Evolutionary conservation across 2,329 filamentous ascomycete species (phyloP), one percentile per base, ranked within the genome.

Genomic region (Beauveria sp.): DNA sequence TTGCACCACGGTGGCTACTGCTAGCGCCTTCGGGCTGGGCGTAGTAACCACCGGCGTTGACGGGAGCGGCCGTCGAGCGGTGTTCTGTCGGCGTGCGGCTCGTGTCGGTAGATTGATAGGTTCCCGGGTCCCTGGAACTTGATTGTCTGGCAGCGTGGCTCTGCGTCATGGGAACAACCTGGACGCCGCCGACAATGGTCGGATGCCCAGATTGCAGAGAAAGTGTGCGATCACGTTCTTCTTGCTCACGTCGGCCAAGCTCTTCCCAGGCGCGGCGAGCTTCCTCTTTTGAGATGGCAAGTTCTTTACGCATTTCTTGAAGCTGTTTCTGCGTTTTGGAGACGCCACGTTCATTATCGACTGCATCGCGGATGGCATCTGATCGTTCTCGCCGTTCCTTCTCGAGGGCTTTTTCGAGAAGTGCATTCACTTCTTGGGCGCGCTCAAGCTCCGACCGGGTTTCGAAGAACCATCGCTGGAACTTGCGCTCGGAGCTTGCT

Each of bases 381-480:
- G 84, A 81, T 63, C 88, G 84, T 50, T 83, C 85, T 64, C 85
- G 83, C 58, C 90, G 83, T 74, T 97, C 93, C 45, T 86, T 81
- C 50, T 88, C 82, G n/a, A 97, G 77, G 46, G 86, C 83, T 40
- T 82, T 80, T 69, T 96, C 88, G n/a, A 96, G 77, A 70, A 93
- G 85, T 3, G 86, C 92, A 61, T 91, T 90, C 43, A 89, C 81
- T 74, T 98, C 95, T 66, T 90, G 88, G 55, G 87, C 83, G 30
- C 89, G 86, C 76, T 98, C 95, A 66, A 96, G 86, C 67, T 98
- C 93, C 38, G 88, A 84, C 57, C 93, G 84, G 8, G 93, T 96
- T 72, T 99, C 95, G 68, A 96, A 96, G 76, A 98, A 98, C 95
- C 95, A 99, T 56, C 95, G 85, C 75, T 99, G 95, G 69, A 99